Evolutionary conservation across 352 stramenopile species (phyloP).

Genomic region (Phytophthora cajani): DNA sequence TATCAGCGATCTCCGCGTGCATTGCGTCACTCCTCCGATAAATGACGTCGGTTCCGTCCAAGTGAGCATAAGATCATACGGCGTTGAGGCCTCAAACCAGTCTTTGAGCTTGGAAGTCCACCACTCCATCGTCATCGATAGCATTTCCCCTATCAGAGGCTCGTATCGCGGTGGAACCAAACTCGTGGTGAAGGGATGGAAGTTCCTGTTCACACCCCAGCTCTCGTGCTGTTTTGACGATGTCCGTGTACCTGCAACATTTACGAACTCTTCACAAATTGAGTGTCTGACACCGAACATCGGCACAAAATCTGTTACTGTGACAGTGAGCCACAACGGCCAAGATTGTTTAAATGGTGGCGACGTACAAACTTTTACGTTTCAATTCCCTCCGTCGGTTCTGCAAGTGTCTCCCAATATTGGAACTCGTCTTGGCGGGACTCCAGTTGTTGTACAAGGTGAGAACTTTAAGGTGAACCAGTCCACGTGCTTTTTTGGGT

Average conservation of each 20-base stretch:
- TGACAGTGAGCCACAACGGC: constrained; percentile 69
- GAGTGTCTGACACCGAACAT: constrained; percentile 58
- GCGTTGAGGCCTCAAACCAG: constrained; percentile 1
- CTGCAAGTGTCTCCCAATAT: constrained; percentile 36
- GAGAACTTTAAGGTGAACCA: constrained; percentile 49
- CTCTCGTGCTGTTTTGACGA: constrained; percentile 77
- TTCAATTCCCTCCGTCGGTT: constrained; percentile 43
- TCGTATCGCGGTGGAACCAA: constrained; percentile 48
- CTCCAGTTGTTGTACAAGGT: constrained; percentile 46
- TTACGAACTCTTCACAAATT: constrained; percentile 69
- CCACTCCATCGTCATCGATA: constrained; percentile 30
- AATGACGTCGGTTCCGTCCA: constrained; percentile 8
- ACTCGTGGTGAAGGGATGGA: constrained; percentile 50
- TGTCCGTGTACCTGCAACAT: constrained; percentile 54
- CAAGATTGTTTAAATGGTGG: constrained; percentile 58
- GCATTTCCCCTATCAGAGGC: constrained; percentile 37
- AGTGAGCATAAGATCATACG: constrained; percentile 36
- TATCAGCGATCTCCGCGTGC: constrained; percentile 43
- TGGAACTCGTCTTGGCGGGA: constrained; percentile 63
- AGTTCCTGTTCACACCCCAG: constrained; percentile 57
- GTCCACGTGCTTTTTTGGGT: constrained; percentile 51
- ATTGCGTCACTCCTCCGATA: constrained; percentile 39
- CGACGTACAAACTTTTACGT: constrained; percentile 44
- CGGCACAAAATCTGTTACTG: constrained; percentile 16
- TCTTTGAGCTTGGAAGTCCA: constrained; percentile 39